These are phyloP conservation scores for Biscogniauxia mediterranea DNA, from an alignment of 2,329 filamentous ascomycete genomes.

Conservation along the genomic window DNA sequence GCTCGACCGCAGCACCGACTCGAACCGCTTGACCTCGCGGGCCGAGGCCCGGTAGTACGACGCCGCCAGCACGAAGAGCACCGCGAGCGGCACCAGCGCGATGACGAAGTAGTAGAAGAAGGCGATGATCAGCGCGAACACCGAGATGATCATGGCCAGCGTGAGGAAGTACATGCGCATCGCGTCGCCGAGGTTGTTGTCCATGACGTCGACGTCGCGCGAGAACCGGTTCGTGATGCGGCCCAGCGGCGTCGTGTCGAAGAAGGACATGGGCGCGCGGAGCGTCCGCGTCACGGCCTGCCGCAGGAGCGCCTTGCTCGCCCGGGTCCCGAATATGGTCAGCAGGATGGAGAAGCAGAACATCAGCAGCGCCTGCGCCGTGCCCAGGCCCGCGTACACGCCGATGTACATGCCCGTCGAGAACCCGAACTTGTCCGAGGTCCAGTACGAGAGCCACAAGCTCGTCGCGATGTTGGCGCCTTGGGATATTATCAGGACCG, in stretches of 20 bases:
- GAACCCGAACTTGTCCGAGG: conserved; percentile 70
- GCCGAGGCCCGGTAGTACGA: conserved; percentile 89
- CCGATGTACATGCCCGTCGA: conserved; percentile 70
- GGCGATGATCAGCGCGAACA: conserved; percentile 89
- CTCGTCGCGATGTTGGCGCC: conserved; percentile 84
- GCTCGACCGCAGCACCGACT: conserved; percentile 79
- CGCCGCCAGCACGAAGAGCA: conserved; percentile 78
- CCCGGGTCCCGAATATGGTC: conserved; percentile 74
- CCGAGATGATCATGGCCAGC: conserved; percentile 74
- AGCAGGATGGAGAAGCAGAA: conserved; percentile 79
- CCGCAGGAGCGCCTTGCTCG: conserved; percentile 79
- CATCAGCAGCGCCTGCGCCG: conserved; percentile 68
- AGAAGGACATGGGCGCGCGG: conserved; percentile 82
- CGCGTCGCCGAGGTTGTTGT: conserved; percentile 84
- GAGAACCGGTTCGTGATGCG: conserved; percentile 96
- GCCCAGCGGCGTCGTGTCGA: conserved; percentile 93
- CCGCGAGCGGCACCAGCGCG: conserved; percentile 61
- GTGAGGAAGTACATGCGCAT: conserved; percentile 93
- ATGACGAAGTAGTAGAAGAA: conserved; percentile 86
- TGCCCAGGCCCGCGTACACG: conserved; percentile 69
- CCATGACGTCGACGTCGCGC: conserved; percentile 94
- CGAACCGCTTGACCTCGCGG: conserved; percentile 90
- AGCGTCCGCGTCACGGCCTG: conserved; percentile 75
- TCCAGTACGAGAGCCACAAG: conserved; percentile 95
- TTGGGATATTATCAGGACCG: conserved; percentile 70